Evolutionary conservation across 2,329 filamentous ascomycete species (phyloP), one percentile per base, ranked within the genome.

Genomic region (Eutypa lata): DNA sequence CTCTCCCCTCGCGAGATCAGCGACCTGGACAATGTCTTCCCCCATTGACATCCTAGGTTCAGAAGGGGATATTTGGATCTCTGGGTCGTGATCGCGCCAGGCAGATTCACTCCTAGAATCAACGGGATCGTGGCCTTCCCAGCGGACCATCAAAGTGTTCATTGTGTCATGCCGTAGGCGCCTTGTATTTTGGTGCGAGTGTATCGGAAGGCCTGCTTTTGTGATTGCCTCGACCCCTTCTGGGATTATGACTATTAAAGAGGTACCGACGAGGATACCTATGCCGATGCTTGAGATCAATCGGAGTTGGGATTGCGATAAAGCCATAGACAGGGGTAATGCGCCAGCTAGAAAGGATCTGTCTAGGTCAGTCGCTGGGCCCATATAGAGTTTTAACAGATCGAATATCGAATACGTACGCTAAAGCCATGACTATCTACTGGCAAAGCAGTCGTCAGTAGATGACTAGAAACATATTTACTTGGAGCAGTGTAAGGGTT

Each of bases 191-290:
- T 38, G 13, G n/a, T 38, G 35, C 28, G 55, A 54, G 53, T 60
- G 63, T 10, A 69, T 57, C 7, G 68, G 61, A 53, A 74, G 68
- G 2, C 73, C 71, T 2, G 80, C 74, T 14, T 79, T 85, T 61
- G 94, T 90, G 53, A 97, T 81, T 3, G 94, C 93, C 68, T 97
- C 92, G 54, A 97, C 87, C 37, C 94, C 94, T 71, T 99, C 94
- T 1, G 94, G 94, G 64, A 99, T 96, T 66, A 99, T 97, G 31
- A 99, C 91, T 59, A 97, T 93, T 59, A 99, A 81, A 1, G 93
- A 93, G 26, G 94, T 97, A 35, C 94, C 94, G 16, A 99, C 92
- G 8, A 99, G 78, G 49, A 99, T 89, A 44, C 94, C 94, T 71
- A 96, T 91, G 50, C 94, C 94, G 68, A 97, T 83, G 53, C 91